These are phyloP conservation scores for Fusarium denticulatum DNA, from an alignment of 2,329 filamentous ascomycete species.

Conservation along the genomic window DNA sequence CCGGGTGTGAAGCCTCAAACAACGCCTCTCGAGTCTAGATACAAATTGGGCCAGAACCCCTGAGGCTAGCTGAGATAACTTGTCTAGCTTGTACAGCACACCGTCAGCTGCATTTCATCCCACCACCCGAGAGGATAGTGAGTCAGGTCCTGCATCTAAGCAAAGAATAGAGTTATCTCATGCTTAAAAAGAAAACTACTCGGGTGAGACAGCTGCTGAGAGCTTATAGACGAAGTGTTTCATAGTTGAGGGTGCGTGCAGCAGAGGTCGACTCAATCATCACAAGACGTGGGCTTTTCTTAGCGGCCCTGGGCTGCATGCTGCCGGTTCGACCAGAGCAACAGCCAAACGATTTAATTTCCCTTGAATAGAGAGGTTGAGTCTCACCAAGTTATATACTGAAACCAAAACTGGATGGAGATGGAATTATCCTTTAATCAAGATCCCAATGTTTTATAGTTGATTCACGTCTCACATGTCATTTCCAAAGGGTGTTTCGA, in stretches of 20 bases:
- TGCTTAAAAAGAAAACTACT: background rate
- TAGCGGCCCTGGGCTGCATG: background rate
- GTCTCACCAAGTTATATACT: background rate
- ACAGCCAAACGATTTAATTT: constrained; percentile 10
- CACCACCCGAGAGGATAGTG: background rate
- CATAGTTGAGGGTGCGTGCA: constrained; percentile 12
- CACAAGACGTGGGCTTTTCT: background rate
- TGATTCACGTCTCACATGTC: constrained; percentile 7
- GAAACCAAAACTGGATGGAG: background rate
- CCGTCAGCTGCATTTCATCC: constrained; percentile 21
- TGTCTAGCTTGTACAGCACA: constrained; percentile 32
- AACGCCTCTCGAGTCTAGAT: constrained; percentile 32
- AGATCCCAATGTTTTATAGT: constrained; percentile 6
- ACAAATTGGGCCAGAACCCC: constrained; percentile 34
- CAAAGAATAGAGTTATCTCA: background rate
- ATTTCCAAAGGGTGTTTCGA: background rate
- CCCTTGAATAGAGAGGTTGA: background rate
- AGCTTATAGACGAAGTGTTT: constrained; percentile 4
- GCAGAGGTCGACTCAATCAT: background rate
- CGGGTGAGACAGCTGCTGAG: background rate
- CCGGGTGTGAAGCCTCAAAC: constrained; percentile 27
- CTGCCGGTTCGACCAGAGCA: constrained; percentile 11
- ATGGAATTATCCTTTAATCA: background rate
- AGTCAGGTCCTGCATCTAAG: constrained; percentile 13
- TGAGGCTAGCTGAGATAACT: constrained; percentile 39